Base-by-base conservation (phyloP, 2,329 filamentous ascomycete genomes). In the Zasmidium cellare region DNA sequence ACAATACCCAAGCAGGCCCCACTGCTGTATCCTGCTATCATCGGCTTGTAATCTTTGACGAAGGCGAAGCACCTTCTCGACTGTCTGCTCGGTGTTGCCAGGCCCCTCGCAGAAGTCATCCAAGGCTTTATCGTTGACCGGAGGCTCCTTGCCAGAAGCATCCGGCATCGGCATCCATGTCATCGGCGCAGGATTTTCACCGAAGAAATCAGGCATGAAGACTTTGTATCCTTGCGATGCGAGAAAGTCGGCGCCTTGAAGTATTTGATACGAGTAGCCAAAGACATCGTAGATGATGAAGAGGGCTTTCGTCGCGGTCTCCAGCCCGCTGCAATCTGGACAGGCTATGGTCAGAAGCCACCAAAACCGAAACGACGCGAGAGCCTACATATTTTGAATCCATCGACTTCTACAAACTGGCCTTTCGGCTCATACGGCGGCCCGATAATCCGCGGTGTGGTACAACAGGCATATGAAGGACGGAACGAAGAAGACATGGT, bases 231-330 rank as follows among this genome's bases (percentile, higher is more conserved):
- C 52, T 23, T 44, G 25, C 1, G 41, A 25, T 31, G 46, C 56
- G 11, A 59, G 56, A 14, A 50, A 49, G 18, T 59, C 56, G 11
- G 56, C 56, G 14, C 56, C 56, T 46, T 56, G 44, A 16, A 55
- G 53, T 19, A 49, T 59, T 24, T 54, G 56, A 31, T n/a, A 24
- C n/a, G 38, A 51, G 38, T 51, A 59, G 6, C 56, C 56, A 22
- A 59, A 59, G n/a, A 59, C 48, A 48, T 59, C 56, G 52, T 59
- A 59, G 24, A 59, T 53, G 24, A 48, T 47, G 50, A 58, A 48
- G 11, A 58, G 45, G 22, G 56, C 56, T 20, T 54, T 53, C 14
- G 16, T 58, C 5, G 56, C 41, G 6, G 14, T 38, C 2, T 19
- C 9, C 7, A 51, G 46, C 2, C 56, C 56, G 11, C 20, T 52